Base-by-base conservation (phyloP, 352 stramenopile genomes). In the Phytopythium boreale region DNA sequence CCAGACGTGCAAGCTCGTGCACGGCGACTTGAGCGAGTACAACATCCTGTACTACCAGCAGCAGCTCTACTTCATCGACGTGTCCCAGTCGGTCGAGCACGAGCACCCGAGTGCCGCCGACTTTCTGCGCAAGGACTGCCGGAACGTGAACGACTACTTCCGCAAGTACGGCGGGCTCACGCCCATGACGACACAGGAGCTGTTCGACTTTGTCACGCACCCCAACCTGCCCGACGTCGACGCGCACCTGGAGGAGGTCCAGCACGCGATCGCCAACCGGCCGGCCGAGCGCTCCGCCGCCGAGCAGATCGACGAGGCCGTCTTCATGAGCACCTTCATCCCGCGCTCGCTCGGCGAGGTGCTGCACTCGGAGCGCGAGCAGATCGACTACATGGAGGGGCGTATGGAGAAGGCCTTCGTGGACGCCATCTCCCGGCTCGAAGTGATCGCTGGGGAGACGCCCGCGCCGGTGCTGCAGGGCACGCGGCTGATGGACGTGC, bases 21-120 rank as follows among this genome's bases (percentile, higher is more conserved):
- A 99, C 79, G 98, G 97, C 55, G 97, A 99, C 81, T 82, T 99
- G 59, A 98, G 86, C 71, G 97, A 99, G 87, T 99, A 99, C 85
- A 99, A 99, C 79, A 87, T 99, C 37, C 76, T 99, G n/a, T 99
- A 98, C 88, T 96, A 99, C 77, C 83, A 98, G 64, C 90, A 86
- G 56, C 77, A 96, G 66, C 80, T 99, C 20, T 98, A 96, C 73
- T 97, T 99, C 56, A 99, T 99, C 75, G 98, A 99, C 73, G 97
- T 99, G 17, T 98, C 89, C 14, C 97, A 99, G 83, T 98, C 96
- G 31, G 98, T 99, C 14, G 97, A 99, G 73, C 84, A 98, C 74
- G 96, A 99, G 70, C 98, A 99, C 82, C 98, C 98, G 26, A 95
- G 92, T 31, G 96, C 97, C 1, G 81, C 98, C 53, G 95, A 99